phyloP scores from a whole-genome alignment of 352 stramenopile species.

The Saprolegnia diclina region DNA sequence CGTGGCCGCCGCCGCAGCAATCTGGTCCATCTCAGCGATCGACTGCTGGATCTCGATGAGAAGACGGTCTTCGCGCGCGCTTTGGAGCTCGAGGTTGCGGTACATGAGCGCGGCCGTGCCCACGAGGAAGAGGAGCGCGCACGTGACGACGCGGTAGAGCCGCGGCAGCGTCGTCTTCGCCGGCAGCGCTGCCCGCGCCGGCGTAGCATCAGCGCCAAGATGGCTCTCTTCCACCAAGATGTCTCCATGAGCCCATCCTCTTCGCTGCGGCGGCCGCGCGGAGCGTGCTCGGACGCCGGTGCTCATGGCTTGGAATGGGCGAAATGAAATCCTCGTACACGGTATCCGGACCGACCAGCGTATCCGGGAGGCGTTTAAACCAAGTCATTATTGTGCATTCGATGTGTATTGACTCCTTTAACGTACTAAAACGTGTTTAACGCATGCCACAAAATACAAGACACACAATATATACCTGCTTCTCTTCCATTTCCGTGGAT shows the following conservation, averaged over 20 bases:
- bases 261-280: not conserved
- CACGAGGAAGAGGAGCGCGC: constrained; percentile 12
- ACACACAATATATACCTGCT: not conserved
- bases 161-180: not conserved
- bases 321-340: not conserved
- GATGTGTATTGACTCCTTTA: not conserved
- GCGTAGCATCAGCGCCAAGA: not conserved
- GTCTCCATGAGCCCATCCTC: constrained; percentile 20
- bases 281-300: not conserved
- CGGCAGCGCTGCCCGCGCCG: not conserved
- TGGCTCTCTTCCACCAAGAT: not conserved
- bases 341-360: not conserved
- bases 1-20: constrained; percentile 9
- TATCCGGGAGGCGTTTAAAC: not conserved
- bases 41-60: constrained; percentile 15
- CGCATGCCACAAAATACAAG: not conserved
- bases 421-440: too few species aligned
- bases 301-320: not conserved
- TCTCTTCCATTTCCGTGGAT: not conserved
- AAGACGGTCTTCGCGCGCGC: constrained; percentile 10
- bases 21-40: constrained; percentile 25
- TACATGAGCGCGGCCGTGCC: constrained; percentile 19
- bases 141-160: constrained; percentile 8
- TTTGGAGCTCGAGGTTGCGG: constrained; percentile 1
- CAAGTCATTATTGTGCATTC: not conserved